Percentiles rank a stretch among this genome's conserved stretches.
phyloP scores from a whole-genome alignment of 148 eudicot species.

The Rhododendron ferrugineum region DNA sequence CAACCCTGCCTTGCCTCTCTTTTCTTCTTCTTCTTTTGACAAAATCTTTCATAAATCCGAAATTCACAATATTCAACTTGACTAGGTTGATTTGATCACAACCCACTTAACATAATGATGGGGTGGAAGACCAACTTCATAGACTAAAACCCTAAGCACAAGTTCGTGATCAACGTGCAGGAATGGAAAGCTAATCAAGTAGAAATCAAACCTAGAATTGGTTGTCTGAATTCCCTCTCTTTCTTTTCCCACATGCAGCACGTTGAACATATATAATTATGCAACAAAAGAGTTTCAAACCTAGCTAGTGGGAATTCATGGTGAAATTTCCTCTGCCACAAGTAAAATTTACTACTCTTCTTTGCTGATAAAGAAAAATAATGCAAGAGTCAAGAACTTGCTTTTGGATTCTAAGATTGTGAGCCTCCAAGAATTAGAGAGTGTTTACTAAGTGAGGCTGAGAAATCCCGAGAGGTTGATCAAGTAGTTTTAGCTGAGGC shows the following conservation, averaged over 20 bases:
- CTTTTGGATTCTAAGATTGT: neutral
- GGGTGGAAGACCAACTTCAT: neutral
- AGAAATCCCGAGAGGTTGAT: too few relatives aligned
- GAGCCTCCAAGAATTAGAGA: neutral
- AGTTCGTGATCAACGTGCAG: too few relatives aligned
- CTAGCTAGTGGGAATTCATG: neutral
- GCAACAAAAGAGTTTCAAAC: too few relatives aligned
- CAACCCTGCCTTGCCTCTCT: neutral
- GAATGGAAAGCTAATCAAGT: too few relatives aligned
- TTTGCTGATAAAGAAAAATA: neutral
- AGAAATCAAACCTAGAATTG: too few relatives aligned
- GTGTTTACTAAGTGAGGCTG: neutral
- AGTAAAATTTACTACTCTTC: neutral
- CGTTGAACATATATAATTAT: too few relatives aligned
- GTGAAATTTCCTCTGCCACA: too few relatives aligned
- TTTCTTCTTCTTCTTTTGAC: neutral
- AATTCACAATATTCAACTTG: neutral
- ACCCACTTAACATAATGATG: neutral
- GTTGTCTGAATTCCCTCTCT: too few relatives aligned
- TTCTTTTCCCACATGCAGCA: too few relatives aligned
- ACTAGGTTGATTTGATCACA: neutral
- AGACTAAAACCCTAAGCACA: too few relatives aligned
- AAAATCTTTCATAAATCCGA: neutral
- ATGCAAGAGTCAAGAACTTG: neutral
- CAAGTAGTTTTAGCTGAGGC: too few relatives aligned